Conservation (phyloP, 73 alveolate species). For the Uronychia setigera region DNA sequence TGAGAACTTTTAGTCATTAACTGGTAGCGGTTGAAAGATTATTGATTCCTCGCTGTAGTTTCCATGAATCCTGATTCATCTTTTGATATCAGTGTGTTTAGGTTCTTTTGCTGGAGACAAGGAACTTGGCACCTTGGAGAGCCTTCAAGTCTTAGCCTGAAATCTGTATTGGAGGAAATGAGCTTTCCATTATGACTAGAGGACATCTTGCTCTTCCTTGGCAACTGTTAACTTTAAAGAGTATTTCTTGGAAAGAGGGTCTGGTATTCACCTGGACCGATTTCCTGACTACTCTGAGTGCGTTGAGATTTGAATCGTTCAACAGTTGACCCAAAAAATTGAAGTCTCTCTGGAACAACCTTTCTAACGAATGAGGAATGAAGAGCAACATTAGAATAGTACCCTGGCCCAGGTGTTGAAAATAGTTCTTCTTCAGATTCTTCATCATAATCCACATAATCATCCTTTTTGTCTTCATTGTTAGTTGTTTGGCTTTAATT, state of each 20-base stretch:
- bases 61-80: no score
- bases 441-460: constrained; percentile 20
- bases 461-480: neutral
- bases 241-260: neutral
- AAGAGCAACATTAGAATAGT: constrained; percentile 35
- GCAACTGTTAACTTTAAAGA: neutral
- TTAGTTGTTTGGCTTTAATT: neutral
- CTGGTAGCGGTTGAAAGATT: no score
- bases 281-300: neutral
- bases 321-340: constrained; percentile 74
- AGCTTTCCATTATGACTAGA: no score
- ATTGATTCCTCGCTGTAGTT: no score
- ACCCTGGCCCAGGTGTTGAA: constrained; percentile 79
- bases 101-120: no score
- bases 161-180: no score
- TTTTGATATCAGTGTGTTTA: no score
- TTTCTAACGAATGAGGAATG: constrained; percentile 43
- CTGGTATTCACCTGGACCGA: neutral
- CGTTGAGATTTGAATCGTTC: constrained; percentile 39
- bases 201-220: neutral
- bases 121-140: no score
- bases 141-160: no score
- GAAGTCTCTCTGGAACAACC: constrained; percentile 70
- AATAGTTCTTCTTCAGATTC: constrained; percentile 49
- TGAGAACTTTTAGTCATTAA: no score